phyloP scores from a whole-genome alignment of 2,329 filamentous ascomycete genomes.

The Claviceps capensis region DNA sequence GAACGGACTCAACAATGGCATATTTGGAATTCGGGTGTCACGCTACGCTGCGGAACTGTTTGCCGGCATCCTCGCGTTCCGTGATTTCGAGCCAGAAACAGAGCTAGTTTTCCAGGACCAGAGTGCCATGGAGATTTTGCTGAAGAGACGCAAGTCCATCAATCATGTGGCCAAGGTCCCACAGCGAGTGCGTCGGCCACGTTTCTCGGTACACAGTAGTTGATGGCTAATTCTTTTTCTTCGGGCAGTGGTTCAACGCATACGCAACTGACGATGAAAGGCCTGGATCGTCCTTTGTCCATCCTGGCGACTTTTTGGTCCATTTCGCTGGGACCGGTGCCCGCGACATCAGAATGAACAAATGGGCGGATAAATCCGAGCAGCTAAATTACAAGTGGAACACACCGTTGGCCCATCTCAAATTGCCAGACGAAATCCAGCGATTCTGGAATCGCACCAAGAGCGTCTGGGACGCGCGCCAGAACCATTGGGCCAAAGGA shows the following conservation, averaged over 20 bases:
- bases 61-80: constrained; percentile 7
- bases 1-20: constrained; percentile 6
- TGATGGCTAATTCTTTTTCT: neutral
- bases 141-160: constrained; percentile 5
- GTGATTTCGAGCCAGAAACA: constrained; percentile 7
- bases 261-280: constrained; percentile 3
- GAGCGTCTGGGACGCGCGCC: neutral
- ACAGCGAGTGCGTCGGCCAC: constrained; percentile 4
- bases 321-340: constrained; percentile 8
- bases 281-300: neutral
- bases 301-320: constrained; percentile 9
- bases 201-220: no score
- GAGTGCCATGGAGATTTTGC: constrained; percentile 9
- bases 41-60: constrained; percentile 9
- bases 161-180: constrained; percentile 7
- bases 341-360: neutral
- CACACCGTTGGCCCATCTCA: neutral
- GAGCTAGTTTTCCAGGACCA: constrained; percentile 9
- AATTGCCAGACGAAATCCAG: neutral
- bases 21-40: constrained; percentile 9
- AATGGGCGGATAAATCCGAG: constrained; percentile 3
- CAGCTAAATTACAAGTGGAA: constrained; percentile 2
- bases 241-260: constrained; percentile 10
- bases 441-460: constrained; percentile 3
- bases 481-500: neutral